These are phyloP conservation scores for Fraxinus dipetala DNA, from an alignment of 305 asterid genomes.

Conservation along the genomic window DNA sequence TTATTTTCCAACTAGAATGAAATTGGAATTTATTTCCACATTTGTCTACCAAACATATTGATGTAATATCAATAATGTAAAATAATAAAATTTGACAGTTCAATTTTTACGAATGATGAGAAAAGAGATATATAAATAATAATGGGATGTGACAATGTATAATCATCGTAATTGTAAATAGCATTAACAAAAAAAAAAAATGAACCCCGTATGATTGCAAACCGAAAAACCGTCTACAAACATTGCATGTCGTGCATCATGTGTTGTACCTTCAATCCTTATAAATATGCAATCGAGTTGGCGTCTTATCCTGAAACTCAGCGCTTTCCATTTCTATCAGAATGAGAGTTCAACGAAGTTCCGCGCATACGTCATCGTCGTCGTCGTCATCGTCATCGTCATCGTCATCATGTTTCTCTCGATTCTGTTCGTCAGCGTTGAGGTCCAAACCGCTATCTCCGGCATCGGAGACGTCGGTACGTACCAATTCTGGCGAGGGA, in stretches of 20 bases:
- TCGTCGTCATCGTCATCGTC: constrained; percentile 36
- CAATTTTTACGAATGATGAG: no score
- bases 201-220: neutral
- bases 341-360: constrained; percentile 25
- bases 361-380: constrained; percentile 17
- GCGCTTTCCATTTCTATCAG: neutral
- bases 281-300: neutral
- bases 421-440: constrained; percentile 70
- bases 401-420: constrained; percentile 52
- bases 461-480: constrained; percentile 38
- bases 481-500: constrained; percentile 44
- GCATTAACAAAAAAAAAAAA: no score
- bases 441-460: constrained; percentile 59
- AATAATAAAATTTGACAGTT: no score
- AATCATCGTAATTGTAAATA: no score
- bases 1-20: no score
- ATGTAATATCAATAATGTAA: no score
- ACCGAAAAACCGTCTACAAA: neutral
- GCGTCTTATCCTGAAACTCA: neutral
- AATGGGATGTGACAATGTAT: no score
- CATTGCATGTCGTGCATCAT: neutral
- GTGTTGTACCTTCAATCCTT: neutral
- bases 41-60: no score
- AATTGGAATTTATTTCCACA: no score
- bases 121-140: no score